Percentiles rank a stretch among this genome's conserved stretches.
These are phyloP conservation scores for Luffa acutangula DNA, from an alignment of 306 rosid genomes.

Conservation along the genomic window DNA sequence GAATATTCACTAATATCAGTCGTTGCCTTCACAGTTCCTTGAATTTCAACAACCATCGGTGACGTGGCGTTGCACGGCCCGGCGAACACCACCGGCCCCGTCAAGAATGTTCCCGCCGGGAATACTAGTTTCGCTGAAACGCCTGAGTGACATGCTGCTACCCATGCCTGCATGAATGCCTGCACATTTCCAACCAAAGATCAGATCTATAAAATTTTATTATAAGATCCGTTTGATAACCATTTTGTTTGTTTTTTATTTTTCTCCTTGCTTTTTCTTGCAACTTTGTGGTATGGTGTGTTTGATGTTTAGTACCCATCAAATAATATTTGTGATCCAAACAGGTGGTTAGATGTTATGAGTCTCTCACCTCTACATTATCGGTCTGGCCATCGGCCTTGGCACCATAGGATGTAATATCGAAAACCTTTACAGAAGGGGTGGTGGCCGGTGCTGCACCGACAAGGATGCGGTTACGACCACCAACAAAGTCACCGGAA, in stretches of 20 bases:
- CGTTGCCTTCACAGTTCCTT: slow-evolving; percentile 33
- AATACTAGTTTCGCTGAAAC: slow-evolving; percentile 37
- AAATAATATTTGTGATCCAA: too few species aligned
- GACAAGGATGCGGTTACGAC: neutral
- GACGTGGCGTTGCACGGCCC: slow-evolving; percentile 56
- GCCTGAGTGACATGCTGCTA: slow-evolving; percentile 38
- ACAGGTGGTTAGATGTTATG: too few species aligned
- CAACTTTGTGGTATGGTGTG: too few species aligned
- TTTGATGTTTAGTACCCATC: too few species aligned
- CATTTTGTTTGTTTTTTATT: too few species aligned
- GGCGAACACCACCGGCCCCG: slow-evolving; percentile 37
- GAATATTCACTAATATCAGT: slow-evolving; percentile 32
- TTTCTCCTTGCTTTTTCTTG: too few species aligned
- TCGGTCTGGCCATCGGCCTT: neutral
- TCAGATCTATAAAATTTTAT: too few species aligned
- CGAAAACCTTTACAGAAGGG: neutral
- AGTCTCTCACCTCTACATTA: neutral
- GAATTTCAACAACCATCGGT: slow-evolving; percentile 37
- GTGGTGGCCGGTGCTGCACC: neutral
- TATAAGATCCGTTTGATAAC: too few species aligned
- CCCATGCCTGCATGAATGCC: slow-evolving; percentile 69
- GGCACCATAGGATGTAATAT: neutral
- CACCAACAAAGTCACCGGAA: neutral
- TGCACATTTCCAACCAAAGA: slow-evolving; percentile 7
- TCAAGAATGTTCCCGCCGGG: slow-evolving; percentile 38